These are phyloP conservation scores for Gliomastix tumulicola DNA, from an alignment of 2,329 filamentous ascomycete genomes.

Conservation along the genomic window DNA sequence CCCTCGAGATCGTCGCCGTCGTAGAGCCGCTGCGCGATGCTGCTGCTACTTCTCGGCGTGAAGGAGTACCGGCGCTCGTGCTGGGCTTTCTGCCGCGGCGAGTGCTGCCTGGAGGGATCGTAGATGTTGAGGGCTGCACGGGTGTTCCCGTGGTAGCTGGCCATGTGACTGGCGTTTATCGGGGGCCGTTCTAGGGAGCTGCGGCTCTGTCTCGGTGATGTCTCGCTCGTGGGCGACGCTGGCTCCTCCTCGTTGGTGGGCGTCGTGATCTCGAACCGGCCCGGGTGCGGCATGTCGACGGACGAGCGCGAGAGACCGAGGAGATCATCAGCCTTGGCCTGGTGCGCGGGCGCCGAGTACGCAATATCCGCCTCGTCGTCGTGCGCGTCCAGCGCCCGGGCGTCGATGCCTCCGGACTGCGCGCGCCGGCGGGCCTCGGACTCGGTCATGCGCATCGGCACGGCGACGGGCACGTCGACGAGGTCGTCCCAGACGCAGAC, in stretches of 20 bases:
- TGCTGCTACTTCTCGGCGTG: slow-evolving; percentile 39
- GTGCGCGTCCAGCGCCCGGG: slow-evolving; percentile 64
- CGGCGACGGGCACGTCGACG: slow-evolving; percentile 90
- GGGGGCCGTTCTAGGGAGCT: slow-evolving; percentile 3
- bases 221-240: neutral
- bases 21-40: slow-evolving; percentile 45
- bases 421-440: slow-evolving; percentile 70
- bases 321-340: slow-evolving; percentile 52
- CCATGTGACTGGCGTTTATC: slow-evolving; percentile 8
- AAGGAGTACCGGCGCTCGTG: slow-evolving; percentile 49
- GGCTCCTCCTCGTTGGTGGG: slow-evolving; percentile 20
- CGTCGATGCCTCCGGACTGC: slow-evolving; percentile 39
- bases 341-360: slow-evolving; percentile 22
- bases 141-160: slow-evolving; percentile 27
- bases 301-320: slow-evolving; percentile 58
- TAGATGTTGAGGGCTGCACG: slow-evolving; percentile 29
- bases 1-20: slow-evolving; percentile 78
- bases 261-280: slow-evolving; percentile 61
- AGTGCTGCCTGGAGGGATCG: slow-evolving; percentile 26
- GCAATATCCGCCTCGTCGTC: slow-evolving; percentile 85
- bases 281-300: slow-evolving; percentile 64
- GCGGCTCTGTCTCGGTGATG: neutral
- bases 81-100: slow-evolving; percentile 24
- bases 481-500: slow-evolving; percentile 98
- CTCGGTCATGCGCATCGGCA: slow-evolving; percentile 78